A percentile compares a stretch with the other conserved stretches of the same genome.
These are phyloP conservation scores for Punica granatum DNA, from an alignment of 345 rosid species.

Conservation along the genomic window DNA sequence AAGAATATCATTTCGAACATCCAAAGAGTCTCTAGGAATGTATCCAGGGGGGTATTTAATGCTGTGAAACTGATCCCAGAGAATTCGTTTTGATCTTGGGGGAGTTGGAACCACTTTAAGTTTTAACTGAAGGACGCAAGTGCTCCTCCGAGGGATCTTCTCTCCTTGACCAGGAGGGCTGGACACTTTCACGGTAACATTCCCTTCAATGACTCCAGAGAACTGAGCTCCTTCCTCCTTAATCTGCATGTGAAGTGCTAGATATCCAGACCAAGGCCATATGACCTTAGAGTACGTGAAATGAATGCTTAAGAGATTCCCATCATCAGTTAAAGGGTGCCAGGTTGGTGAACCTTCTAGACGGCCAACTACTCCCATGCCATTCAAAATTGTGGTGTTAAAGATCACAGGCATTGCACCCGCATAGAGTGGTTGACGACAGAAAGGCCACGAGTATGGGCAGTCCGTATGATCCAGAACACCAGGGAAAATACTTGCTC, in stretches of 20 bases:
- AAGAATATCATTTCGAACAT: slow-evolving; percentile 94
- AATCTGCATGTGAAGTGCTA: slow-evolving; percentile 96
- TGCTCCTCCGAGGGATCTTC: slow-evolving; percentile 47
- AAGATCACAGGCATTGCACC: slow-evolving; percentile 96
- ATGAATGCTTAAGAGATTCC: slow-evolving; percentile 77
- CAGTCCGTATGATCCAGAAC: slow-evolving; percentile 79
- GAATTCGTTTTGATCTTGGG: slow-evolving; percentile 70
- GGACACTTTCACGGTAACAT: slow-evolving; percentile 54
- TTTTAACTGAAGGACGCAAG: slow-evolving; percentile 74
- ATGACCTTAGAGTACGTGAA: slow-evolving; percentile 75
- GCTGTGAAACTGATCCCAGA: slow-evolving; percentile 98
- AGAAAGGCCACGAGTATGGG: slow-evolving; percentile 98
- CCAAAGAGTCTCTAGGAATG: slow-evolving; percentile 97
- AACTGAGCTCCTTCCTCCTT: slow-evolving; percentile 92
- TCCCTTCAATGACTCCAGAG: slow-evolving; percentile 80
- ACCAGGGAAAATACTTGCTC: slow-evolving; percentile 92
- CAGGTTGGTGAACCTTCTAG: slow-evolving; percentile 77
- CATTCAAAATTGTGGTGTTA: slow-evolving; percentile 85
- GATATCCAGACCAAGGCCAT: slow-evolving; percentile 99
- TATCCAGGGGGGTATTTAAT: slow-evolving; percentile 98
- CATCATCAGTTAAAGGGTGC: slow-evolving; percentile 84
- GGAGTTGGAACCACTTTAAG: slow-evolving; percentile 85
- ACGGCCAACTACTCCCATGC: slow-evolving; percentile 93
- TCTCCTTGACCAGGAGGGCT: slow-evolving; percentile 83
- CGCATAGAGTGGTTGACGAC: slow-evolving; percentile 91